Percentiles rank a stretch among this genome's conserved stretches.
phyloP scores from a whole-genome alignment of 2,329 filamentous ascomycete species.

The Claviceps sp. region DNA sequence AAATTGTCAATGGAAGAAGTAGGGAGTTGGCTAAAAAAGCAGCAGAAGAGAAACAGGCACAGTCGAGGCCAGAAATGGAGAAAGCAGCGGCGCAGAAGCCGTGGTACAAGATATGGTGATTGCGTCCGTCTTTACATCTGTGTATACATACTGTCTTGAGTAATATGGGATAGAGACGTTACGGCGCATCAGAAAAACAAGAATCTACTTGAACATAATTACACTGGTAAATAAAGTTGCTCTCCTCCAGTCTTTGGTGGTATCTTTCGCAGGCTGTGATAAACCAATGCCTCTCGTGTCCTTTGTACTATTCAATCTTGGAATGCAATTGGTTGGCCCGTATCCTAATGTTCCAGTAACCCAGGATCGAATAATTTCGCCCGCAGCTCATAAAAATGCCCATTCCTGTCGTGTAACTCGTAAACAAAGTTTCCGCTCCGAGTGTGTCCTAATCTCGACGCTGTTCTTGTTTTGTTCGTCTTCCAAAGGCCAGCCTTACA shows the following conservation, averaged over 20 bases:
- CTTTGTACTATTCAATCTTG: background rate
- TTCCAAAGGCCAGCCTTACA: background rate
- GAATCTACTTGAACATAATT: background rate
- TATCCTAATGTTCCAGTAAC: background rate
- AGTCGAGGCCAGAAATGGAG: slow-evolving; percentile 18
- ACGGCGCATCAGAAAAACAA: background rate
- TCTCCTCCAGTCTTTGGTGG: background rate
- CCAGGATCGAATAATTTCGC: background rate
- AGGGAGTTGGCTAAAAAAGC: slow-evolving; percentile 31
- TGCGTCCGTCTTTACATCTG: background rate
- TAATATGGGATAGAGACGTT: background rate
- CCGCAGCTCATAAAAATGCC: background rate
- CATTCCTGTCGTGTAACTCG: background rate
- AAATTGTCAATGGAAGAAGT: slow-evolving; percentile 43
- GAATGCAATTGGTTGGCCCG: background rate
- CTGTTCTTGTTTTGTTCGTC: background rate
- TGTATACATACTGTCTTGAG: background rate
- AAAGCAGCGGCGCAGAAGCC: slow-evolving; percentile 23
- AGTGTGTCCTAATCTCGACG: background rate
- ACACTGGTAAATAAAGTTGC: background rate
- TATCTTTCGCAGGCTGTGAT: background rate
- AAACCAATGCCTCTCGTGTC: background rate
- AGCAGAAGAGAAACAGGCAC: slow-evolving; percentile 26
- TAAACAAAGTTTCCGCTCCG: background rate
- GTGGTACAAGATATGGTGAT: slow-evolving; percentile 47